These are phyloP conservation scores for Crataegus laevigata DNA, from an alignment of 306 rosid genomes.

Conservation along the genomic window DNA sequence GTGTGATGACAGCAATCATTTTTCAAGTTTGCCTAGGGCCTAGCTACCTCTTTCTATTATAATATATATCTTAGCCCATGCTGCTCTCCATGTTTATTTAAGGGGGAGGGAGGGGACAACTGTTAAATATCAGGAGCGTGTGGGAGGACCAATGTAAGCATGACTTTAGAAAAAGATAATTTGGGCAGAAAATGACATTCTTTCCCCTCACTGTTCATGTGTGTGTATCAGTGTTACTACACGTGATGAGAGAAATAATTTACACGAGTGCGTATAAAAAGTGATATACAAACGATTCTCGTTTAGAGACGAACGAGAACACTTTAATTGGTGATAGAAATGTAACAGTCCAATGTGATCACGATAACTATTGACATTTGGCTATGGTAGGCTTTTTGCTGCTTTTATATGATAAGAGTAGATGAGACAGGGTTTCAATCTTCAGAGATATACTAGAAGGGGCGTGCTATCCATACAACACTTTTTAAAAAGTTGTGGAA, in stretches of 20 bases:
- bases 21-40: slow-evolving; percentile 13
- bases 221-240: no score
- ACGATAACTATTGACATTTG: neutral
- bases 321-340: neutral
- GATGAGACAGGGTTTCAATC: slow-evolving; percentile 3
- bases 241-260: no score
- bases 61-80: slow-evolving; percentile 25
- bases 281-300: neutral
- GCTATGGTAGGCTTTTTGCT: neutral
- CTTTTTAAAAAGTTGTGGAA: no score
- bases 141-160: no score
- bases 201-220: no score
- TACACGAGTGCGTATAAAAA: no score
- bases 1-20: slow-evolving; percentile 20
- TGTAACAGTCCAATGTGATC: no score
- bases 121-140: no score
- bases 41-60: slow-evolving; percentile 2
- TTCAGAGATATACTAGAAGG: slow-evolving; percentile 6
- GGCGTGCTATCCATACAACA: no score
- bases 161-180: no score
- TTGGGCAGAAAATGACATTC: neutral
- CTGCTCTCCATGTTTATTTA: neutral
- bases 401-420: neutral
- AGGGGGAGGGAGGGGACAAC: no score
- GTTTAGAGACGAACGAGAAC: no score